Base-by-base conservation (phyloP, 129 eudicot genomes). In the Flaveria sonorensis region DNA sequence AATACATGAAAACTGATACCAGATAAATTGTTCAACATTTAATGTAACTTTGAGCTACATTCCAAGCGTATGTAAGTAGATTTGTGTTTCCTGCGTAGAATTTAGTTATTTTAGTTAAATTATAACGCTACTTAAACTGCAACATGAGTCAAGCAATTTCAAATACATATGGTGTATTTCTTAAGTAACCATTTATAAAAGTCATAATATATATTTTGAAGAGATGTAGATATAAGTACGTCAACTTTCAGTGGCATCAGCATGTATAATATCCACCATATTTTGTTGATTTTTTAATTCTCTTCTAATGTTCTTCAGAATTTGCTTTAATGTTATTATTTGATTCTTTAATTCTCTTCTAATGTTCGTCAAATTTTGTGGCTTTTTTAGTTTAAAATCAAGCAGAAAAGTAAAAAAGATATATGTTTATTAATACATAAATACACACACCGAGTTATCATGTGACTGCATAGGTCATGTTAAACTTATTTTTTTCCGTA, bases 21-120 rank as follows among this genome's bases (percentile, higher is more conserved):
- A 2, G 14, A 47, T 47, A 47, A 47, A 53, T n/a, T 53, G 24
- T 55, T 19, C 11, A 55, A n/a, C 61, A n/a, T 1, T 53, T 16
- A 7, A 40, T 45, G 56, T 43, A 26, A 16, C 5, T 77, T 78
- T 56, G 61, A 20, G 82, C 76, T 57, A 69, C 82, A 78, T 78
- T 78, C 82, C 76, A 69, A 78, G 43, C 71, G 82, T 77, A 77
- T 57, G 76, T n/a, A 69, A 69, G 70, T 78, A 56, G 70, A 56
- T 78, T 77, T 69, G 70, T 78, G 82, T 70, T 70, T 64, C 82
- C 64, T 59, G 59, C 43, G 64, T 78, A 70, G 69, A 68, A 42
- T 47, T 28, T 1, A 16, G 7, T 39, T 8, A 0, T 52, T 68
- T 1, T 55, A 68, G 39, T 10, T 40, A 14, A 77, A 24, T 45